Conservation (phyloP, 345 rosid genomes). For the Murraya koenigii region DNA sequence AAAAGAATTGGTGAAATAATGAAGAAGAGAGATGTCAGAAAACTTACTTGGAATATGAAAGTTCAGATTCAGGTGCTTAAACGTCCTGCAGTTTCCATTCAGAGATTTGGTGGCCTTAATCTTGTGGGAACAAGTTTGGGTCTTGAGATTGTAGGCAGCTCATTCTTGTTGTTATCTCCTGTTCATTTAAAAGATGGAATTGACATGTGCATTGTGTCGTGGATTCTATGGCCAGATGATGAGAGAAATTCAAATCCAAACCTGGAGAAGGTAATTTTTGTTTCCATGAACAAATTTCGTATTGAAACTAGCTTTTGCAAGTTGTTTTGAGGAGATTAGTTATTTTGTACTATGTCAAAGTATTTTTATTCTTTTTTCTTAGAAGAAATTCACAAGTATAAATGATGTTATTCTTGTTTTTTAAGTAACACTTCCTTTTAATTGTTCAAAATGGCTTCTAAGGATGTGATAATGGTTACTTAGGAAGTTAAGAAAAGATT, state of each 20-base stretch:
- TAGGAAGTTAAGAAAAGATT: slow-evolving; percentile 91
- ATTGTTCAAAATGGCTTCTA: slow-evolving; percentile 19
- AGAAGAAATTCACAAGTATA: background rate
- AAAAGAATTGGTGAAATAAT: slow-evolving; percentile 66
- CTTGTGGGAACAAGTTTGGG: slow-evolving; percentile 39
- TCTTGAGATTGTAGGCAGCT: slow-evolving; percentile 50
- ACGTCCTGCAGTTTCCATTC: slow-evolving; percentile 62
- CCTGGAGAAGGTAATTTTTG: slow-evolving; percentile 73
- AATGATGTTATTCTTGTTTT: slow-evolving; percentile 4
- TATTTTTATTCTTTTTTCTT: background rate
- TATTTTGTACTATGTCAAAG: background rate
- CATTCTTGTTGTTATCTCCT: slow-evolving; percentile 50
- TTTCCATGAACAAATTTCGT: background rate
- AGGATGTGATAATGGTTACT: slow-evolving; percentile 26
- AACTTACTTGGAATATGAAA: slow-evolving; percentile 92
- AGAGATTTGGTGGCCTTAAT: slow-evolving; percentile 50
- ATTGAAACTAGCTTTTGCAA: background rate
- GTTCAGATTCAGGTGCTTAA: slow-evolving; percentile 80
- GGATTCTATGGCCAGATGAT: slow-evolving; percentile 99
- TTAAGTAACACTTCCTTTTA: background rate
- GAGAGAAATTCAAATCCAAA: slow-evolving; percentile 84
- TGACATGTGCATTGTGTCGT: slow-evolving; percentile 71
- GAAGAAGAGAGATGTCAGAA: slow-evolving; percentile 55
- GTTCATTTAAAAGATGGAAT: slow-evolving; percentile 51
- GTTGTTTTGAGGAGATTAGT: slow-evolving; percentile 3